A percentile compares a stretch with the other conserved stretches of the same genome.
Conservation (phyloP, 1,284 basidiomycete species). For the Golubevia sp. region DNA sequence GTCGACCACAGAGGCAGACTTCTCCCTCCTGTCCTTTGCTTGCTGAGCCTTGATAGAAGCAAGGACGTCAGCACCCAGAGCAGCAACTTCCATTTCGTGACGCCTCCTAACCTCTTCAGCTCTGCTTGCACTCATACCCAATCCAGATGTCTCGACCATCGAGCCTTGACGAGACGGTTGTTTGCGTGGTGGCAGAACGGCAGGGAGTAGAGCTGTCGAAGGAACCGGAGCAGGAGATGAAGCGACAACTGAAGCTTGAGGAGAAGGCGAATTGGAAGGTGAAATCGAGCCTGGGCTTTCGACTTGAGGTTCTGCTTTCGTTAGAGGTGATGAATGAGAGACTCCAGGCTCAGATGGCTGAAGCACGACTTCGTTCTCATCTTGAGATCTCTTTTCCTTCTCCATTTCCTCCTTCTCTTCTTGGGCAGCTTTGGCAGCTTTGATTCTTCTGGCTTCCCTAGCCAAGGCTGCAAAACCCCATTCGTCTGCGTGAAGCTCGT, state of each 20-base stretch:
- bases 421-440: constrained; percentile 18
- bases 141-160: background rate
- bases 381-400: constrained; percentile 25
- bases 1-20: background rate
- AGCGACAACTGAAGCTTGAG: background rate
- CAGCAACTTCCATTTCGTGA: constrained; percentile 50
- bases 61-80: constrained; percentile 49
- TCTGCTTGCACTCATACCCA: constrained; percentile 26
- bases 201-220: no score
- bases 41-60: constrained; percentile 4
- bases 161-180: background rate
- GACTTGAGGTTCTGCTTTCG: background rate
- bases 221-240: no score
- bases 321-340: background rate
- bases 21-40: background rate
- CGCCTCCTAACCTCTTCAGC: constrained; percentile 45
- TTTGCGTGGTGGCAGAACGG: background rate
- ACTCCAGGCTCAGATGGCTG: no score
- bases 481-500: constrained; percentile 28
- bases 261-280: background rate
- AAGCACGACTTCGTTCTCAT: constrained; percentile 3
- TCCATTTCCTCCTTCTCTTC: constrained; percentile 21
- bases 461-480: constrained; percentile 57
- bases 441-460: constrained; percentile 21
- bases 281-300: background rate